These are phyloP conservation scores for Corrigiola litoralis DNA, from an alignment of 179 eudicot species.

Conservation along the genomic window DNA sequence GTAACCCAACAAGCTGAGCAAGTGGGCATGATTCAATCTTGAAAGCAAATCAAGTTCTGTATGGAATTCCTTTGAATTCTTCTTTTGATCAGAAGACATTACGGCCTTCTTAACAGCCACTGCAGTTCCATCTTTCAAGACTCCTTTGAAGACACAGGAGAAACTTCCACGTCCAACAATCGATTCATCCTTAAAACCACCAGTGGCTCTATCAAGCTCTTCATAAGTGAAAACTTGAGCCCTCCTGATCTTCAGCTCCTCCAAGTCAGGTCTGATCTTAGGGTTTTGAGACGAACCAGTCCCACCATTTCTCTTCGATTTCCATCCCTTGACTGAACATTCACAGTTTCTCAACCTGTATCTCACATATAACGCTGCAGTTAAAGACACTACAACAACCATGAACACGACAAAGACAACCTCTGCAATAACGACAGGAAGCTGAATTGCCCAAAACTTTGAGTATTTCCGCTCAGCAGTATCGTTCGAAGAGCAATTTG, in stretches of 20 bases:
- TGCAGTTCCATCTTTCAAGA: slow-evolving; percentile 65
- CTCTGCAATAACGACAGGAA: slow-evolving; percentile 67
- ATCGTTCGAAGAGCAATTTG: slow-evolving; percentile 40
- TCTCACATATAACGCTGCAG: slow-evolving; percentile 53
- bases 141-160: slow-evolving; percentile 89
- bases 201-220: slow-evolving; percentile 78
- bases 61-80: slow-evolving; percentile 77
- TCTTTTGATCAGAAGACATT: slow-evolving; percentile 67
- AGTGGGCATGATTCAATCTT: slow-evolving; percentile 80
- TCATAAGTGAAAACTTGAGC: slow-evolving; percentile 65
- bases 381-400: slow-evolving; percentile 42
- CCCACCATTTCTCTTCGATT: slow-evolving; percentile 30
- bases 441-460: slow-evolving; percentile 67
- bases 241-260: slow-evolving; percentile 63
- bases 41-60: slow-evolving; percentile 84
- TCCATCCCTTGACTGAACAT: slow-evolving; percentile 39
- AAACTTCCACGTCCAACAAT: slow-evolving; percentile 91
- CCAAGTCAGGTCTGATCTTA: slow-evolving; percentile 54
- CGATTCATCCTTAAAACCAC: slow-evolving; percentile 77
- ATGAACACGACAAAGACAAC: slow-evolving; percentile 58
- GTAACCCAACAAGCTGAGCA: slow-evolving; percentile 79
- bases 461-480: slow-evolving; percentile 21
- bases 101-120: slow-evolving; percentile 90
- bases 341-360: slow-evolving; percentile 63
- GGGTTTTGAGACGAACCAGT: slow-evolving; percentile 33